Evolutionary conservation across 2,329 filamentous ascomycete species (phyloP), one percentile per base, ranked within the genome.

Genomic region (Cyphellophora attinorum): DNA sequence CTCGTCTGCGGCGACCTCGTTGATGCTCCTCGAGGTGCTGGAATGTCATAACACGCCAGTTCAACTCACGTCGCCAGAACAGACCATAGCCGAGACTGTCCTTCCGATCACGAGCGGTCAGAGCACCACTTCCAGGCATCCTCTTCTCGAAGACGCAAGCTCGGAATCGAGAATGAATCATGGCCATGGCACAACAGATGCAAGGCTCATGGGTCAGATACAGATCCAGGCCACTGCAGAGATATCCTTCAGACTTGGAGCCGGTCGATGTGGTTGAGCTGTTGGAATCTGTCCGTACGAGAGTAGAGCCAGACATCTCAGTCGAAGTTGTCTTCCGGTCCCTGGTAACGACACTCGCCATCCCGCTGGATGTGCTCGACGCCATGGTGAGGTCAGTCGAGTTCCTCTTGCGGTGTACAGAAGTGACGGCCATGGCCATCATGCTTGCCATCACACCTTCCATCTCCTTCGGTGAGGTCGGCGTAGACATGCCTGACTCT

Each of bases 191-290:
- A 61, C 91, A 98, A 74, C 93, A 93, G 40, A 93, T 74, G 55
- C 91, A 98, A 4, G 91, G 91, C 61, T 98, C 91, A 53, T 96
- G 88, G 2, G 88, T 94, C 41, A 93, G 69, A 61, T 95, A 96
- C 37, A 98, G 74, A 58, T 96, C 89, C 18, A 98, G 72, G 35
- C 85, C 84, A 47, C 93, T 85, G 61, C 89, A 96, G 13, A 98
- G 76, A 56, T 98, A 98, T 34, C 89, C 89, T 47, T 85, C 83
- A 19, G 74, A 28, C 18, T 40, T 40, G 72, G 45, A 68, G 73
- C 25, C 27, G 72, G 34, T 28, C 17, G 17, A n/a, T 31, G 31
- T 23, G 36, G 31, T 6, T 34, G 32, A 12, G 17, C 29, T 29
- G 11, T 33, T 33, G 18, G 23, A 18, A 27, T 25, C 34, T 8